phyloP scores from a whole-genome alignment of 768 basidiomycete genomes.

The Termitomyces sp. region DNA sequence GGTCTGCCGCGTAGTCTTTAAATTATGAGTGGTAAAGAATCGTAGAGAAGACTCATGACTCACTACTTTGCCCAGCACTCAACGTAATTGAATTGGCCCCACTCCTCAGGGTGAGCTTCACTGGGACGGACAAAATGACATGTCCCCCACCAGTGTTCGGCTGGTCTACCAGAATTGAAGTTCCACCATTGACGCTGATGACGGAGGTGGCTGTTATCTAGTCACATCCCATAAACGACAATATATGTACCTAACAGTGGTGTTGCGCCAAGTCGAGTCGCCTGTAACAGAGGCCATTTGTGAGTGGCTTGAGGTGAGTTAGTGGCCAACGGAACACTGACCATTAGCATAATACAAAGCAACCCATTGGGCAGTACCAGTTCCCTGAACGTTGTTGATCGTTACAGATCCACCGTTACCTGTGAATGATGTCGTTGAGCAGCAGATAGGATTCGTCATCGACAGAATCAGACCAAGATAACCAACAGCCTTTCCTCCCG shows the following conservation, averaged over 20 bases:
- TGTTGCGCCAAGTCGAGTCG: slow-evolving; percentile 58
- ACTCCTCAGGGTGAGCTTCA: slow-evolving; percentile 46
- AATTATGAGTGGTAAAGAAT: background rate
- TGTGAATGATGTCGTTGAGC: slow-evolving; percentile 17
- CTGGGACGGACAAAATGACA: slow-evolving; percentile 55
- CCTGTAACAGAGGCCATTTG: slow-evolving; percentile 23
- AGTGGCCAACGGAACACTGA: slow-evolving; percentile 8
- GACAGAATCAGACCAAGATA: slow-evolving; percentile 44
- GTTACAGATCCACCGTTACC: slow-evolving; percentile 59
- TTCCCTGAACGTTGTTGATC: slow-evolving; percentile 55
- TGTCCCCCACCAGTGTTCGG: slow-evolving; percentile 55
- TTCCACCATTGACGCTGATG: slow-evolving; percentile 55
- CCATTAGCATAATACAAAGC: slow-evolving; percentile 60
- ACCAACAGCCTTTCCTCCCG: slow-evolving; percentile 52
- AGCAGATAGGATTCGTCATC: background rate
- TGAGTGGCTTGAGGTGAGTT: background rate
- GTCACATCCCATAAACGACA: background rate
- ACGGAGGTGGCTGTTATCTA: background rate
- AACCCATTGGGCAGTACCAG: slow-evolving; percentile 57
- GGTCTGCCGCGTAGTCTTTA: slow-evolving; percentile 54
- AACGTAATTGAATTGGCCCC: slow-evolving; percentile 55
- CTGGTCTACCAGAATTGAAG: slow-evolving; percentile 52
- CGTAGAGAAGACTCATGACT: slow-evolving; percentile 19
- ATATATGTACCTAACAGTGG: slow-evolving; percentile 48
- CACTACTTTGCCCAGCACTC: slow-evolving; percentile 48